Evolutionary conservation across 148 eudicot genomes (phyloP).

Genomic region (Chenopodium album): DNA sequence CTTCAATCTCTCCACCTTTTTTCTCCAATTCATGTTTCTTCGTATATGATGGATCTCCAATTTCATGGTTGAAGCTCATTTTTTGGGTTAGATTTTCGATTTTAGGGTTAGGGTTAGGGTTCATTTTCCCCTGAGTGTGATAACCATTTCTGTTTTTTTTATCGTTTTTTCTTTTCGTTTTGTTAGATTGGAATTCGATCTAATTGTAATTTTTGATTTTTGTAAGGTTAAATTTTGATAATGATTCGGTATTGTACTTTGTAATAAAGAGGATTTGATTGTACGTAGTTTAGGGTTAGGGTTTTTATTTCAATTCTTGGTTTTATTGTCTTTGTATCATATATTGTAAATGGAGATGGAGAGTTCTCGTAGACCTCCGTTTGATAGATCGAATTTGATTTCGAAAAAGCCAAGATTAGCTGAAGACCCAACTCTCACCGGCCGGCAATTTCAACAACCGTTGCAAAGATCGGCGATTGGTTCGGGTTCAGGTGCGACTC

Average conservation of each 20-base stretch:
- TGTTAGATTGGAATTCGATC: background rate
- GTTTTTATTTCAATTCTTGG: background rate
- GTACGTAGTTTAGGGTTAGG: slow-evolving; percentile 34
- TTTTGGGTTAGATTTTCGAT: background rate
- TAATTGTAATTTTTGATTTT: slow-evolving; percentile 14
- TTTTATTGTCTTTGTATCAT: slow-evolving; percentile 9
- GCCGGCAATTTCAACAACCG: slow-evolving; percentile 32
- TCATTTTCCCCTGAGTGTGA: background rate
- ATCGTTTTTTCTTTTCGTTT: slow-evolving; percentile 8
- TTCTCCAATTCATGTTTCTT: background rate
- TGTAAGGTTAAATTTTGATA: background rate
- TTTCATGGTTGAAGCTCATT: background rate
- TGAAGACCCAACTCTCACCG: slow-evolving; percentile 38
- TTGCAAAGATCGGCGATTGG: slow-evolving; percentile 22
- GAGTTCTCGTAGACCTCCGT: slow-evolving; percentile 62
- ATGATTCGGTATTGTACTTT: slow-evolving; percentile 23
- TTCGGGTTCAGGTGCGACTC: slow-evolving; percentile 17
- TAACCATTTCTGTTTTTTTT: background rate
- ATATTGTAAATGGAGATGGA: slow-evolving; percentile 57
- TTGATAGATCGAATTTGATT: slow-evolving; percentile 61
- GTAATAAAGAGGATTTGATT: slow-evolving; percentile 11
- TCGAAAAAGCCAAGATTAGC: slow-evolving; percentile 60
- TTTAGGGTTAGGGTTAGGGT: slow-evolving; percentile 23
- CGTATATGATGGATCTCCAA: background rate
- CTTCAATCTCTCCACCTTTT: no score